phyloP scores from a whole-genome alignment of 768 basidiomycete genomes.

The Neoboletus magnificus region DNA sequence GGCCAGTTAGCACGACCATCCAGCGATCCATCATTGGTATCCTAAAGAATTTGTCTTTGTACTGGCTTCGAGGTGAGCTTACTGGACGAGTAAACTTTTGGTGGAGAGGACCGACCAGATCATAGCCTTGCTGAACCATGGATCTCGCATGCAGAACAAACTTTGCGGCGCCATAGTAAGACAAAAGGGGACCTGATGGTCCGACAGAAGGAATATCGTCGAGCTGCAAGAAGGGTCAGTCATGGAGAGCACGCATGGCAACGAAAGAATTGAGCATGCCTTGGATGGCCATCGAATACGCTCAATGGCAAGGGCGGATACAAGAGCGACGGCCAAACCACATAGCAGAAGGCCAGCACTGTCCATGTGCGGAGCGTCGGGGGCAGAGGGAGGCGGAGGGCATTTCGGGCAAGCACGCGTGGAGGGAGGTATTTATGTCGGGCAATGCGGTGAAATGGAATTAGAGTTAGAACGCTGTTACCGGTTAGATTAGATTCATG shows the following conservation, averaged over 20 bases:
- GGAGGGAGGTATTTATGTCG: slow-evolving; percentile 32
- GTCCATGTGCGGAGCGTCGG: slow-evolving; percentile 28
- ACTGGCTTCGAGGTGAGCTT: slow-evolving; percentile 21
- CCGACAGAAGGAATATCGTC: slow-evolving; percentile 35
- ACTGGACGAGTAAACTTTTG: not conserved
- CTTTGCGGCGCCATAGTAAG: slow-evolving; percentile 30
- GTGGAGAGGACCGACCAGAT: slow-evolving; percentile 22
- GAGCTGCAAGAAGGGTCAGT: slow-evolving; percentile 20
- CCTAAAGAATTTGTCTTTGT: slow-evolving; percentile 40
- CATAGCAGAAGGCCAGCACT: slow-evolving; percentile 19
- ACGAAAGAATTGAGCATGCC: slow-evolving; percentile 9
- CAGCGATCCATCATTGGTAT: slow-evolving; percentile 43
- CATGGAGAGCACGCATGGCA: not conserved
- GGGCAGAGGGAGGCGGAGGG: slow-evolving; percentile 19
- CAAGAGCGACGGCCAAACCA: slow-evolving; percentile 17
- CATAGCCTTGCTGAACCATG: slow-evolving; percentile 38
- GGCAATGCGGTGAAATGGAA: slow-evolving; percentile 22
- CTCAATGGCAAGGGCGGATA: slow-evolving; percentile 12
- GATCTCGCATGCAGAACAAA: slow-evolving; percentile 31
- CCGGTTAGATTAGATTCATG: slow-evolving; percentile 29
- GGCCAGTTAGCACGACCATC: slow-evolving; percentile 43
- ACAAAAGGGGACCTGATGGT: slow-evolving; percentile 33
- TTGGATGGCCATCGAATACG: slow-evolving; percentile 26
- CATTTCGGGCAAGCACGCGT: slow-evolving; percentile 27
- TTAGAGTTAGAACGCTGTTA: slow-evolving; percentile 29